These are phyloP conservation scores for Podila horticola DNA, from an alignment of 192 early-diverging fungal species.

Conservation along the genomic window DNA sequence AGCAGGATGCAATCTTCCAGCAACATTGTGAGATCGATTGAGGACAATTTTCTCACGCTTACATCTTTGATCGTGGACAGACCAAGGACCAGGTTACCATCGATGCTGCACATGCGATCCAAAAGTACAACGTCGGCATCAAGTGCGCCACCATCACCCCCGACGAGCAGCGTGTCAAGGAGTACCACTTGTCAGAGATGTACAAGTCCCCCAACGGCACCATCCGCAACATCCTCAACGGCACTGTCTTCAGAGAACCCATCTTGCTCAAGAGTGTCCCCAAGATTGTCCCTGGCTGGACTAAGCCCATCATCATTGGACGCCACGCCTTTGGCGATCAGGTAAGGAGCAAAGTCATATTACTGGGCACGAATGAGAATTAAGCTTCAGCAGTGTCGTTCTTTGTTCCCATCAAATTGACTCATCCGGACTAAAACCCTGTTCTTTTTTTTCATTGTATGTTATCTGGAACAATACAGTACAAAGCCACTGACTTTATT, in stretches of 20 bases:
- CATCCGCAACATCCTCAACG: conserved; percentile 95
- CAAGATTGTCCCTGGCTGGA: conserved; percentile 92
- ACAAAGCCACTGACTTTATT: conserved; percentile 97
- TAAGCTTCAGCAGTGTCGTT: not conserved
- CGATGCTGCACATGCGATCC: conserved; percentile 94
- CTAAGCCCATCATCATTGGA: conserved; percentile 94
- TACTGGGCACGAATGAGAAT: not conserved
- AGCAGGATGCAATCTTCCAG: too few relatives aligned
- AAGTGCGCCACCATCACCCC: conserved; percentile 99
- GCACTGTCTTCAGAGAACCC: conserved; percentile 97
- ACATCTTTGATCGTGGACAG: conserved; percentile 30
- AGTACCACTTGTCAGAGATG: conserved; percentile 96
- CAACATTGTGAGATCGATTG: not conserved
- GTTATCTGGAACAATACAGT: conserved; percentile 58
- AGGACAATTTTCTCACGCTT: not conserved
- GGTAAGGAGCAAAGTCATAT: conserved; percentile 21
- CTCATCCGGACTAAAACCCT: not conserved
- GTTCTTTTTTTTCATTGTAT: conserved; percentile 17
- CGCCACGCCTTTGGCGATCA: conserved; percentile 99
- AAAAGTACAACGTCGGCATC: conserved; percentile 98
- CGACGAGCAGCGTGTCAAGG: conserved; percentile 93
- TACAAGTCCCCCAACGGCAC: conserved; percentile 98
- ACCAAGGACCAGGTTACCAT: conserved; percentile 83
- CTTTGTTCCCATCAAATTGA: not conserved
- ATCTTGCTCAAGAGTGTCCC: conserved; percentile 95